These are phyloP conservation scores for Graphilbum sp. DNA, from an alignment of 2,329 filamentous ascomycete species.

Conservation along the genomic window DNA sequence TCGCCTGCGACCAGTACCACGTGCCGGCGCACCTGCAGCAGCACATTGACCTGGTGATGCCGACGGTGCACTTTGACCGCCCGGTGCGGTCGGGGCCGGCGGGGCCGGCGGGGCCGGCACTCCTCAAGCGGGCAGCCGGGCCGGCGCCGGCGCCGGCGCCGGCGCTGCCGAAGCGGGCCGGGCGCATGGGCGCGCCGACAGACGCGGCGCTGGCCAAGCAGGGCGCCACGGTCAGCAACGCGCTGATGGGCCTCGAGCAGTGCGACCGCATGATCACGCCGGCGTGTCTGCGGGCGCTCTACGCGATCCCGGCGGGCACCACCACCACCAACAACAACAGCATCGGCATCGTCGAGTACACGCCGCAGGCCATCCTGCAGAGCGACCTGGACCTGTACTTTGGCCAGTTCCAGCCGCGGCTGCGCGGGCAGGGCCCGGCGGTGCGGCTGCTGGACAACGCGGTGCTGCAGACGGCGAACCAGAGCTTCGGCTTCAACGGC, in stretches of 20 bases:
- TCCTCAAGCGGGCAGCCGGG: too few relatives aligned
- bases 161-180: constrained; percentile 12
- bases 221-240: constrained; percentile 14
- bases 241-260: constrained; percentile 15
- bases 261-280: constrained; percentile 41
- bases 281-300: constrained; percentile 34
- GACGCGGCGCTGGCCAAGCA: constrained; percentile 16
- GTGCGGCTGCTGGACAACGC: constrained; percentile 18
- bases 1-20: constrained; percentile 25
- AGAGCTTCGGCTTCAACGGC: constrained; percentile 22
- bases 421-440: constrained; percentile 22
- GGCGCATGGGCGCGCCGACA: constrained; percentile 14
- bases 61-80: constrained; percentile 22
- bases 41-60: constrained; percentile 25
- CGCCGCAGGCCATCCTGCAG: constrained; percentile 34
- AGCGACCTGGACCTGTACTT: constrained; percentile 32
- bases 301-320: constrained; percentile 23
- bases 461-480: constrained; percentile 17
- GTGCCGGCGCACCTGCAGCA: constrained; percentile 18
- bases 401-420: constrained; percentile 22
- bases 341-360: constrained; percentile 38
- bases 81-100: constrained; percentile 4
- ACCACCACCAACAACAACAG: constrained; percentile 24
- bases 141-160: constrained; percentile 11
- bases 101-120: too few relatives aligned